Percentiles rank a stretch among this genome's conserved stretches.
phyloP scores from a whole-genome alignment of 2,329 filamentous ascomycete genomes.

The Berkeleyomyces basicola region DNA sequence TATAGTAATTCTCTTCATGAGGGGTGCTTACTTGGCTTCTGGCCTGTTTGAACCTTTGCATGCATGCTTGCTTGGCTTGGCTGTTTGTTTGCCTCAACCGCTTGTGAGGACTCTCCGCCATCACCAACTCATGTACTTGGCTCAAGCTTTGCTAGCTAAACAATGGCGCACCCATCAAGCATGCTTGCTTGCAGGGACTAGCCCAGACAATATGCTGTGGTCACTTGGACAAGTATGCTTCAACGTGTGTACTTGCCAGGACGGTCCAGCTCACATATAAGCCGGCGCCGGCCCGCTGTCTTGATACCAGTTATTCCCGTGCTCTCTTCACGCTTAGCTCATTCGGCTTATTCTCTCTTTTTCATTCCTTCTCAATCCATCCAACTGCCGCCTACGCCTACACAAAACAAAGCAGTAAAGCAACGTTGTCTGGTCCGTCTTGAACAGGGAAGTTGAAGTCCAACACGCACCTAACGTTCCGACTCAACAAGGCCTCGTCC shows the following conservation, averaged over 20 bases:
- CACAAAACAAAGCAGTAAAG: neutral
- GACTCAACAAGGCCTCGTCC: neutral
- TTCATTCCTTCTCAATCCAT: neutral
- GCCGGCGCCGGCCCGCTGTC: slow-evolving; percentile 1
- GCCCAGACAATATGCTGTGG: too few relatives aligned
- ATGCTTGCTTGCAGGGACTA: neutral
- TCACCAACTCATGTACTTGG: neutral
- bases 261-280: neutral
- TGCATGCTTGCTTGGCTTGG: neutral
- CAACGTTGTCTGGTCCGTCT: neutral
- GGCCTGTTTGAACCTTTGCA: neutral
- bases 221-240: neutral
- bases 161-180: neutral
- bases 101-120: neutral
- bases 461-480: neutral
- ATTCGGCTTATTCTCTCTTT: neutral
- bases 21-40: neutral
- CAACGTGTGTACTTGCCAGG: neutral
- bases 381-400: neutral
- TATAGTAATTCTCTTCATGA: neutral
- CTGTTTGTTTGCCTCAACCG: neutral
- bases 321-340: neutral
- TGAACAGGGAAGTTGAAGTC: neutral
- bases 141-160: neutral
- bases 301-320: neutral